Base-by-base conservation (phyloP, 345 rosid genomes). In the Moricandia arvensis region DNA sequence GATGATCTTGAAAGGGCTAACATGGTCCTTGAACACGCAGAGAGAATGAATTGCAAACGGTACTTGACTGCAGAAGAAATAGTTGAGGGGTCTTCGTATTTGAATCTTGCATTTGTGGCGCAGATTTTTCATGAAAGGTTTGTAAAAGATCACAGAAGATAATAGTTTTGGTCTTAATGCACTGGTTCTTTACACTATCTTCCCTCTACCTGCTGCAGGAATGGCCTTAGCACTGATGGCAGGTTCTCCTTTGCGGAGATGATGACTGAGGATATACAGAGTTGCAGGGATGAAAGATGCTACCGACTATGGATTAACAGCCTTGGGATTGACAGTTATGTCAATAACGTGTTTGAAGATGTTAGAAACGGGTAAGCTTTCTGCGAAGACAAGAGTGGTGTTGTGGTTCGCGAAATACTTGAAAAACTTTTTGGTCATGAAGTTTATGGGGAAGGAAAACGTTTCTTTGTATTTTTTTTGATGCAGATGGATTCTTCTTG, bases 261-360 rank as follows among this genome's bases (percentile, higher is more conserved):
- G 96, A 92, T 92, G 89, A 82, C 92, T 2, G 99, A 92, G 54
- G 98, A 95, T 87, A 75, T 81, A 53, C 96, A 85, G 62, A 90
- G 88, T 65, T 89, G 87, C 54, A 88, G 99, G 82, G 97, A 95
- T 58, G 97, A 92, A 82, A 86, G 97, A 85, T 92, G 98, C 78
- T 95, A 84, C 75, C 83, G 99, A 54, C 79, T 95, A 45, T 95
- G 99, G 98, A 92, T 95, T 77, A 95, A 93, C 77, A 89, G 99
- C 79, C 88, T 90, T 5, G 96, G 96, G 61, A 85, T 91, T 76
- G 84, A 37, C 53, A 86, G 84, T 78, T 95, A 92, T 73, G 89
- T 88, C 72, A 92, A 83, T 62, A 89, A 90, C 75, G 91, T 93
- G 72, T 95, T 95, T 68, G 94, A 95, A 82, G 98, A 95, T 84